Evolutionary conservation across 345 rosid genomes (phyloP), one percentile per base, ranked within the genome.

Genomic region (Brassica nigra): DNA sequence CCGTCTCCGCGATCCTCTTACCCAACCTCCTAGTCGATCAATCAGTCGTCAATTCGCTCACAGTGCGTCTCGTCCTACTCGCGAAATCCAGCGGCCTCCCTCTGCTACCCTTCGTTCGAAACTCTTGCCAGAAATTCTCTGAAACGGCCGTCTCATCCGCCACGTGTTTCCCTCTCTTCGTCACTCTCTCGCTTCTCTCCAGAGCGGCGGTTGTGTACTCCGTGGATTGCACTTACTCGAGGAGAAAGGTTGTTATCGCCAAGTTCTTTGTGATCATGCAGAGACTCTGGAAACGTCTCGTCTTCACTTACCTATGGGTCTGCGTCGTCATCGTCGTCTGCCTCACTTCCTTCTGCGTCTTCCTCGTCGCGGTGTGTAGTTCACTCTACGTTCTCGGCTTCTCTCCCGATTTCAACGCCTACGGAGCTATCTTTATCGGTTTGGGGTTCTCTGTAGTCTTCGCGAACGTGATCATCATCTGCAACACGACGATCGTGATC

Each of bases 61-160:
- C 88, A 8, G 73, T 83, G 34, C 84, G 86, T 83, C 83, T 95
- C n/a, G 78, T 91, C 81, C 68, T 95, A 37, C 86, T 92, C 42
- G 90, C 93, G 0, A 86, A 88, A 75, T 88, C 93, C 5, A 85
- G 93, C 54, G 99, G 97, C 39, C 87, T 95, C 61, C 94, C 95
- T 27, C 55, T 91, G 67, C 61, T 83, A 52, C 85, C 95, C 71
- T 87, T 92, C 36, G 80, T 89, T 64, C 85, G 84, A 75, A 90
- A 90, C 73, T 88, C 91, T 0, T 87, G 92, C 74, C 89, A 85
- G 71, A 89, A 87, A 61, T 87, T 92, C 69, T 67, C 97, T 0
- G 97, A 95, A 69, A 87, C 88, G 54, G 89, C 76, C 63, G 77
- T 95, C 80, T 90, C 97, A 0, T 89, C 91, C 0, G 82, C 91